Percentiles rank a stretch among this genome's conserved stretches.
phyloP scores from a whole-genome alignment of 768 basidiomycete species.

The Amanita molliuscula region DNA sequence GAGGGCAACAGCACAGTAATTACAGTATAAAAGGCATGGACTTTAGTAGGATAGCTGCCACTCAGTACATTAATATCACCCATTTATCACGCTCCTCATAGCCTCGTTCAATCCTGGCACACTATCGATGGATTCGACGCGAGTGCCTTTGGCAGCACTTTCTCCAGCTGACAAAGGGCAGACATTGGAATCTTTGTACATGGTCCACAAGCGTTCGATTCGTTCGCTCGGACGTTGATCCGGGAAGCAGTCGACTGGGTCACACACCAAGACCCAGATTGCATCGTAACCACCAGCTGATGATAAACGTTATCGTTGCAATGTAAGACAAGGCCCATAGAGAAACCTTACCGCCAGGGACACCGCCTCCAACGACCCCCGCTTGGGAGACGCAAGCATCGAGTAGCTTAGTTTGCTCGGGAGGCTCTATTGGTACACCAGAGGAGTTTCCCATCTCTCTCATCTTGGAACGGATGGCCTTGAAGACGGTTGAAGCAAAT shows the following conservation, averaged over 20 bases:
- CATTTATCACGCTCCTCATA: conserved; percentile 16
- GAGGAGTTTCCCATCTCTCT: conserved; percentile 71
- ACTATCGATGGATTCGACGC: conserved; percentile 47
- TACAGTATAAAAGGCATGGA: neutral
- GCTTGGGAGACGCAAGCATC: conserved; percentile 66
- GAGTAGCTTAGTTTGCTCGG: conserved; percentile 75
- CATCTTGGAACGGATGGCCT: conserved; percentile 77
- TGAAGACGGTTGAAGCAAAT: conserved; percentile 1
- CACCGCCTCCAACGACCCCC: conserved; percentile 90
- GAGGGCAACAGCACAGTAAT: neutral
- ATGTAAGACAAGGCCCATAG: neutral
- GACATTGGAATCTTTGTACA: conserved; percentile 50
- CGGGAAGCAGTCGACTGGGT: conserved; percentile 35
- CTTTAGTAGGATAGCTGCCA: conserved; percentile 8
- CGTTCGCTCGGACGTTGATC: conserved; percentile 42
- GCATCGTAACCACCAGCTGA: conserved; percentile 97
- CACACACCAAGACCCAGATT: conserved; percentile 83
- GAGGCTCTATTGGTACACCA: conserved; percentile 84
- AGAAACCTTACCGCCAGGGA: conserved; percentile 77
- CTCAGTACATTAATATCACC: conserved; percentile 8
- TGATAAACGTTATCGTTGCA: conserved; percentile 1
- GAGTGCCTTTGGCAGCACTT: conserved; percentile 55
- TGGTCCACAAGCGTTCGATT: conserved; percentile 61
- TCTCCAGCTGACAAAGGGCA: conserved; percentile 66
- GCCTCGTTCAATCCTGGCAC: conserved; percentile 45